phyloP scores from a whole-genome alignment of 192 early-diverging fungal species.

The Podochytrium sp. region DNA sequence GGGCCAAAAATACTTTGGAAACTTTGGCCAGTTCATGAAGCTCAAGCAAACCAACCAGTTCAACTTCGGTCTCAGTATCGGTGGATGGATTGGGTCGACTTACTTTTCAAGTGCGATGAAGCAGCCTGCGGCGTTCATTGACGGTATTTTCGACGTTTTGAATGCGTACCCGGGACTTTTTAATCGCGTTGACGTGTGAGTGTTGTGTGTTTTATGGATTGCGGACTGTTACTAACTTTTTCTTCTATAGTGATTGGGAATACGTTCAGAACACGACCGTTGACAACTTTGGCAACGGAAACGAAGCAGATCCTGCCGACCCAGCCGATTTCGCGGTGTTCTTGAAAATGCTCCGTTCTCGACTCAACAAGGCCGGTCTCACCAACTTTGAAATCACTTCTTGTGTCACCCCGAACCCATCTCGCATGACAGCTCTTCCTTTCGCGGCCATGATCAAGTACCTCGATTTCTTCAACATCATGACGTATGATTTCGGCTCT shows the following conservation, averaged over 20 bases:
- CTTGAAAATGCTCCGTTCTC: slow-evolving; percentile 69
- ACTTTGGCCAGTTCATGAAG: slow-evolving; percentile 57
- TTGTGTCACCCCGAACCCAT: slow-evolving; percentile 47
- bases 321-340: slow-evolving; percentile 78
- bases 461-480: slow-evolving; percentile 80
- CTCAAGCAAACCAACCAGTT: slow-evolving; percentile 40
- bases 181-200: slow-evolving; percentile 46
- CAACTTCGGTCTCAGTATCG: slow-evolving; percentile 50
- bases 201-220: neutral
- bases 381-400: slow-evolving; percentile 45
- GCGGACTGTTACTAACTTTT: neutral
- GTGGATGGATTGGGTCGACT: slow-evolving; percentile 52
- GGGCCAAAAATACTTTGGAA: slow-evolving; percentile 37
- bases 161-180: slow-evolving; percentile 47
- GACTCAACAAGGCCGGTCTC: slow-evolving; percentile 63
- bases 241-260: slow-evolving; percentile 51
- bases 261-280: slow-evolving; percentile 42
- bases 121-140: slow-evolving; percentile 38
- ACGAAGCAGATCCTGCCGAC: slow-evolving; percentile 67
- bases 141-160: slow-evolving; percentile 35
- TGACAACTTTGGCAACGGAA: slow-evolving; percentile 55
- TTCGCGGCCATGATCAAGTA: slow-evolving; percentile 39
- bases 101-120: slow-evolving; percentile 54
- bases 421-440: slow-evolving; percentile 44
- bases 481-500: slow-evolving; percentile 64